Percentiles rank a stretch among this genome's conserved stretches.
Evolutionary conservation across 257 asterid genomes (phyloP).

Genomic region (Lycium barbarum): DNA sequence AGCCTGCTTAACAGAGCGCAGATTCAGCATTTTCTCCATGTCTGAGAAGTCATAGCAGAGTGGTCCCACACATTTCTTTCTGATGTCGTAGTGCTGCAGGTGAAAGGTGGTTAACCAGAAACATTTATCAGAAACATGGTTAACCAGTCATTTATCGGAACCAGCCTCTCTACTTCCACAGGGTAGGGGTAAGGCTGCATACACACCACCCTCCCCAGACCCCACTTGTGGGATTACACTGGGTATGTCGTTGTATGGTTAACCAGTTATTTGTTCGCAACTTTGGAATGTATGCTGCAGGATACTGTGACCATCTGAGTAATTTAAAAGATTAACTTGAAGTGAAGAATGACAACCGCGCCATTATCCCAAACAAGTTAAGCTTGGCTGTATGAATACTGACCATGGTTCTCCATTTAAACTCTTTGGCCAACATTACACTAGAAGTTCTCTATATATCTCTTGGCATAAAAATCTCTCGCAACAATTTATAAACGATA

Average conservation of each 20-base stretch:
- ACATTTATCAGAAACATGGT: slow-evolving; percentile 1
- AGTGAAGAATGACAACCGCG: not conserved
- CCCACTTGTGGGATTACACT: too few relatives aligned
- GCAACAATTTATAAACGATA: not conserved
- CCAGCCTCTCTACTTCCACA: too few relatives aligned
- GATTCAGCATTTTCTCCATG: slow-evolving; percentile 44
- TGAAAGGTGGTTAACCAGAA: too few relatives aligned
- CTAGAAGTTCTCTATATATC: not conserved
- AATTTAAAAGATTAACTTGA: not conserved
- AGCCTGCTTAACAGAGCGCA: slow-evolving; percentile 43
- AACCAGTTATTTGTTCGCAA: not conserved
- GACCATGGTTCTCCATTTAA: not conserved
- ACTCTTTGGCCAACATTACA: slow-evolving; percentile 1
- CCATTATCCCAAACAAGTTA: not conserved
- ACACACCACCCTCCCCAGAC: too few relatives aligned
- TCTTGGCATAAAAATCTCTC: not conserved
- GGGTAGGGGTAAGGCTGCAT: too few relatives aligned
- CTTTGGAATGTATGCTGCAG: not conserved
- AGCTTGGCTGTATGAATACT: not conserved
- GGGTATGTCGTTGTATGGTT: not conserved
- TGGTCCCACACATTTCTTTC: slow-evolving; percentile 44
- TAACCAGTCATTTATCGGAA: not conserved
- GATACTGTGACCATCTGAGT: not conserved
- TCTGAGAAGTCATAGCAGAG: slow-evolving; percentile 52
- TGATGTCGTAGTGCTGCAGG: slow-evolving; percentile 49